These are phyloP conservation scores for Tetrapisispora pingtungensis DNA, from an alignment of 805 yeast genomes.

Conservation along the genomic window DNA sequence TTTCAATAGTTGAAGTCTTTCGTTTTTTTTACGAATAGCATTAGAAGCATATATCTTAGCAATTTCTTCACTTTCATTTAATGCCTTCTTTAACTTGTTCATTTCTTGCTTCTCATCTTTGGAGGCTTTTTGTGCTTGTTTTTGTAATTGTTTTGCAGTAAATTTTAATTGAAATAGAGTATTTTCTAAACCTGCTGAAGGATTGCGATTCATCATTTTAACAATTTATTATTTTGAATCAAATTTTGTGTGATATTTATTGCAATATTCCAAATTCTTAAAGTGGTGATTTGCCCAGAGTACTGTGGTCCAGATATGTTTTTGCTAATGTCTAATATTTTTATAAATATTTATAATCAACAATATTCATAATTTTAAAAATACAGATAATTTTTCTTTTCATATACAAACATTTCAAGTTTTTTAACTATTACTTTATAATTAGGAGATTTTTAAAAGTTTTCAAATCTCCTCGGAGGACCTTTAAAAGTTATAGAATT, in stretches of 20 bases:
- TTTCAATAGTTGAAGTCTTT: slow-evolving; percentile 68
- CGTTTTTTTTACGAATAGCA: slow-evolving; percentile 86
- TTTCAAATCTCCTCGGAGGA: background rate
- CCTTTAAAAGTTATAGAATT: background rate
- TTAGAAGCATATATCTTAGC: slow-evolving; percentile 92
- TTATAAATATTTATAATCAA: too few species aligned
- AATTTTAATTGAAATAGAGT: slow-evolving; percentile 41
- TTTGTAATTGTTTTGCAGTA: slow-evolving; percentile 84
- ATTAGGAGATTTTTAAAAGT: background rate
- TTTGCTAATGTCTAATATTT: too few species aligned
- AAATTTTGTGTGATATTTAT: background rate
- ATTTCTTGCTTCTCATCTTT: slow-evolving; percentile 85
- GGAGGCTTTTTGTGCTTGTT: slow-evolving; percentile 84
- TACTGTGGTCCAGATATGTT: too few species aligned
- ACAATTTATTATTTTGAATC: background rate
- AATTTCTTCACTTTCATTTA: slow-evolving; percentile 53
- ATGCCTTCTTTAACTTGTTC: slow-evolving; percentile 68
- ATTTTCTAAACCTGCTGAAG: slow-evolving; percentile 26
- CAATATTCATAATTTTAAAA: too few species aligned
- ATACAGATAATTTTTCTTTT: too few species aligned
- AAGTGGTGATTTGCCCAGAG: too few species aligned
- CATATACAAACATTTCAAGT: too few species aligned
- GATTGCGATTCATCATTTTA: slow-evolving; percentile 23
- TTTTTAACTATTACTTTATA: too few species aligned
- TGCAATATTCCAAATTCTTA: too few species aligned